phyloP scores from a whole-genome alignment of 495 filamentous ascomycete genomes.

The Sporormia fimetaria region DNA sequence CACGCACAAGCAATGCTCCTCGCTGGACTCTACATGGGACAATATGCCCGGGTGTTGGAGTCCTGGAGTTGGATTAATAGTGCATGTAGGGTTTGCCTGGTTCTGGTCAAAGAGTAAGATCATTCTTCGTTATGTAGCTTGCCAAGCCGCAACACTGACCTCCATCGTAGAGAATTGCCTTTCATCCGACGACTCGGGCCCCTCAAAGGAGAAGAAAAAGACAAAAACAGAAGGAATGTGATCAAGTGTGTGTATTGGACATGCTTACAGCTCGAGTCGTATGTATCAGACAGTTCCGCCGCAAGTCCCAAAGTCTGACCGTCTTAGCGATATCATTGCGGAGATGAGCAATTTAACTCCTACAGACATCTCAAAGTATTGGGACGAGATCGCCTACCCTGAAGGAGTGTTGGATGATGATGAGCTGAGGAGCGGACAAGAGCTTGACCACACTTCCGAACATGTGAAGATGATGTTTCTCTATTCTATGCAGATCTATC shows the following conservation, averaged over 20 bases:
- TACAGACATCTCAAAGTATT: conserved; percentile 27
- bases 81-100: conserved; percentile 63
- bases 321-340: conserved; percentile 81
- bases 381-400: conserved; percentile 51
- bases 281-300: conserved; percentile 10
- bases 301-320: conserved; percentile 1
- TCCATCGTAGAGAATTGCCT: no score
- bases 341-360: conserved; percentile 70
- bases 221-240: conserved; percentile 35
- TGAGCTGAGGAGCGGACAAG: conserved; percentile 4
- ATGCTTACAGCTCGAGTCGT: conserved; percentile 88
- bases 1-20: conserved; percentile 80
- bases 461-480: conserved; percentile 50
- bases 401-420: conserved; percentile 27
- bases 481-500: conserved; percentile 75
- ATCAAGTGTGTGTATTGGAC: conserved; percentile 84
- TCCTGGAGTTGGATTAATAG: conserved; percentile 79
- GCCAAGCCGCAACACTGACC: no score
- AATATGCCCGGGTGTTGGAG: conserved; percentile 75
- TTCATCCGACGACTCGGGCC: no score
- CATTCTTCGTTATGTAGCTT: not conserved
- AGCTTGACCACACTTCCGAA: conserved; percentile 1
- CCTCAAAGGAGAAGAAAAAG: conserved; percentile 1
- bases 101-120: conserved; percentile 63
- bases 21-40: conserved; percentile 78